Percentiles rank a stretch among this genome's conserved stretches.
phyloP scores from a whole-genome alignment of 148 eudicot genomes.

The Diospyros lotus region DNA sequence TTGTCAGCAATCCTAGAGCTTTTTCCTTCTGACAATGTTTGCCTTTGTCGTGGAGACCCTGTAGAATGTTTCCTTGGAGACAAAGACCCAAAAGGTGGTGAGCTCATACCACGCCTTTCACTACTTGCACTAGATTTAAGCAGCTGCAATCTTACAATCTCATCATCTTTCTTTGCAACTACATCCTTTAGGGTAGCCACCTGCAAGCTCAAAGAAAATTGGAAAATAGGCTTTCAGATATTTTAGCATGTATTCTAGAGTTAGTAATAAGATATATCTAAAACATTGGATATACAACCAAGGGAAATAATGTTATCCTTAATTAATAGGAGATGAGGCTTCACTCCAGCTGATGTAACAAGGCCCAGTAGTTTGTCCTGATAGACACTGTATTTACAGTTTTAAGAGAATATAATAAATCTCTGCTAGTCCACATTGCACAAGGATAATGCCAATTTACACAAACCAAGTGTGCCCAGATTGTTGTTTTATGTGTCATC shows the following conservation, averaged over 20 bases:
- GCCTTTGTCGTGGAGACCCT: constrained; percentile 30
- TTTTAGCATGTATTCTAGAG: background rate
- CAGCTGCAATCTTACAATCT: constrained; percentile 54
- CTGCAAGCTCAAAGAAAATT: constrained; percentile 23
- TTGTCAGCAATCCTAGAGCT: constrained; percentile 26
- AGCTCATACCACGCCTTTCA: constrained; percentile 39
- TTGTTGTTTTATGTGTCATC: no score
- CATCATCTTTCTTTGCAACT: constrained; percentile 73
- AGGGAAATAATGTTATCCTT: background rate
- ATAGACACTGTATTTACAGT: no score
- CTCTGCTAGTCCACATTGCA: no score
- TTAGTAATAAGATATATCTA: background rate
- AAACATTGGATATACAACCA: background rate
- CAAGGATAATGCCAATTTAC: no score
- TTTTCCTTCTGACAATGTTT: constrained; percentile 31
- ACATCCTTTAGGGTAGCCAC: constrained; percentile 65
- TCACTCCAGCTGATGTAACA: background rate
- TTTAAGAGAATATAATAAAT: no score
- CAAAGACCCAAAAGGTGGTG: constrained; percentile 36
- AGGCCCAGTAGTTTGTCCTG: background rate
- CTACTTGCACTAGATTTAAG: constrained; percentile 39
- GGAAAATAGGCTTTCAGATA: background rate
- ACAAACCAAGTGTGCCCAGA: no score
- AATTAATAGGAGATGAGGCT: background rate
- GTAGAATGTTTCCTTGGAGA: constrained; percentile 72